Base-by-base conservation (phyloP, 179 eudicot species). In the Sideroxylon spinosum region DNA sequence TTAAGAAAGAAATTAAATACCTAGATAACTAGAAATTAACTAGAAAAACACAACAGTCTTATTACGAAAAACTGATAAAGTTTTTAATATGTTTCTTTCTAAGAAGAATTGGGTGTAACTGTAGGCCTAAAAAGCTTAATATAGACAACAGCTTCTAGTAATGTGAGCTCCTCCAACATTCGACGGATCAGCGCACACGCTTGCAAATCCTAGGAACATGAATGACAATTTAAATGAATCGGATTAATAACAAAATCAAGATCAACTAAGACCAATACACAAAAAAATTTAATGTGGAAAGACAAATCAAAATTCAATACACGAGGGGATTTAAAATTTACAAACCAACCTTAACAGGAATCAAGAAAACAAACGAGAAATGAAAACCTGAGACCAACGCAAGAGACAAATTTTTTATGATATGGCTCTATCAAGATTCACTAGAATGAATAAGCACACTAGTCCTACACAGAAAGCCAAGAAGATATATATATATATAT, bases 301-400 rank as follows among this genome's bases (percentile, higher is more conserved):
- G 62, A 26, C 23, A 37, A 19, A 49, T 50, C 71, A 71, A 22
- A 1, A 71, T 50, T 25, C 74, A 70, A 37, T 6, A 49, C 7
- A 48, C 4, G 17, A 48, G 59, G 22, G 17, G 72, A 71, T 49
- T 2, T 9, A 52, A 52, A 10, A 52, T 52, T 29, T 53, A 52
- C 52, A 53, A 55, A 23, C 64, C 53, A 67, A 77, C 73, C 65
- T 77, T 77, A n/a, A 62, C 78, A 60, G 68, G 61, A 64, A 66
- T n/a, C 64, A 26, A n/a, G 19, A 52, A 76, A 13, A 26, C n/a
- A 0, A 57, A 53, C 22, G 14, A 49, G 44, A 64, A 48, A 64
- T 19, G n/a, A 16, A 64, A 14, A 44, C 68, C 68, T 32, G 13
- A 28, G 23, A 75, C 7, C 29, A 37, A 37, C 44, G 44, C 23